A percentile compares a stretch with the other conserved stretches of the same genome.
Conservation (phyloP, 108 stramenopile species). For the Pseudonitzschia delicatissima region DNA sequence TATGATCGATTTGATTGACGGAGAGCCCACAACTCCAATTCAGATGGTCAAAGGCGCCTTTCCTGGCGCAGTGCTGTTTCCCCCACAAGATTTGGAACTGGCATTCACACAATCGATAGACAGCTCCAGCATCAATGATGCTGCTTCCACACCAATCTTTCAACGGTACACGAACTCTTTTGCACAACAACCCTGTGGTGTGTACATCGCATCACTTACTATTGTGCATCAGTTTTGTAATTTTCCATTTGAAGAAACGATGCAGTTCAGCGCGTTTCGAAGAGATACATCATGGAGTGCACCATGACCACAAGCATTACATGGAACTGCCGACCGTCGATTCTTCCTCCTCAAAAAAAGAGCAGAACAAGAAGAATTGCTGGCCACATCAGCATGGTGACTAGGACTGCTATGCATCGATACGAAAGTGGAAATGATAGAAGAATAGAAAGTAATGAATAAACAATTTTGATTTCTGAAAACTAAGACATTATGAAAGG, state of each 20-base stretch:
- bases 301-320: neutral
- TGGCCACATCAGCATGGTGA: too few species aligned
- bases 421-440: too few species aligned
- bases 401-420: too few species aligned
- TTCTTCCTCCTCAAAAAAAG: too few species aligned
- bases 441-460: too few species aligned
- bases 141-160: too few species aligned
- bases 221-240: neutral
- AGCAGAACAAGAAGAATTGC: too few species aligned
- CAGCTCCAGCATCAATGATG: neutral
- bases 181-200: too few species aligned
- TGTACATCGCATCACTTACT: neutral
- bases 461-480: too few species aligned
- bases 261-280: too few species aligned
- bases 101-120: neutral
- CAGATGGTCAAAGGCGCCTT: slow-evolving; percentile 7
- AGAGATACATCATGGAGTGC: neutral
- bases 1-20: neutral
- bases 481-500: too few species aligned
- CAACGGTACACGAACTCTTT: too few species aligned
- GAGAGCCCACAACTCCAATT: neutral
- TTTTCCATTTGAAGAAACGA: neutral
- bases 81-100: neutral
- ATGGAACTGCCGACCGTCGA: neutral
- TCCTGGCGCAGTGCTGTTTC: slow-evolving; percentile 8